phyloP scores from a whole-genome alignment of 305 asterid genomes.

The Salvia sclarea region DNA sequence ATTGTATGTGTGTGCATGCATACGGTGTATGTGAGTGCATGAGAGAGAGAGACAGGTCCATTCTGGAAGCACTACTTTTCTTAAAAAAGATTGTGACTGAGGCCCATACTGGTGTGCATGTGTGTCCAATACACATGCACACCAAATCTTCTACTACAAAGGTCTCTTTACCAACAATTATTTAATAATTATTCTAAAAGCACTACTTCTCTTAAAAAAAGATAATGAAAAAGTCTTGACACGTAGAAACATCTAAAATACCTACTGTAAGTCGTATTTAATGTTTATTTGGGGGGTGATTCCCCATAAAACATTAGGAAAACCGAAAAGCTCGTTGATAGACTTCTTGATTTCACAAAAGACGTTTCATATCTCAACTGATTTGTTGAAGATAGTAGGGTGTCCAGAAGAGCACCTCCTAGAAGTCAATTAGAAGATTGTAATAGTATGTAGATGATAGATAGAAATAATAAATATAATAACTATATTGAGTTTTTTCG shows the following conservation, averaged over 20 bases:
- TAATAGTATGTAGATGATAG: not conserved
- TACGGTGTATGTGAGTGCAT: not conserved
- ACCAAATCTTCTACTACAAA: constrained; percentile 13
- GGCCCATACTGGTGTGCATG: no score
- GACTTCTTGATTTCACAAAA: not conserved
- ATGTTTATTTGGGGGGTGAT: not conserved
- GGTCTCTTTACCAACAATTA: not conserved
- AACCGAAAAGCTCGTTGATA: not conserved
- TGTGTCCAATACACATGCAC: not conserved
- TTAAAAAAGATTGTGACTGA: no score
- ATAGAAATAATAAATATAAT: not conserved
- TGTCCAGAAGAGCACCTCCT: not conserved
- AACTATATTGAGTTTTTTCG: not conserved
- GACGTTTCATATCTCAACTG: not conserved
- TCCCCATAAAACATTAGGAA: not conserved
- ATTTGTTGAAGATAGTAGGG: not conserved
- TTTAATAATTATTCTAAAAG: not conserved
- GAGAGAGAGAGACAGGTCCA: not conserved
- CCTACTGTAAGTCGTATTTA: not conserved
- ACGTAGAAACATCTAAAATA: constrained; percentile 6
- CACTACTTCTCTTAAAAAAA: not conserved
- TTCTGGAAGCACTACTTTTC: no score
- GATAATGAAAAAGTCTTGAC: not conserved
- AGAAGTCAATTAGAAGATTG: not conserved
- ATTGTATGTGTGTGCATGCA: not conserved